A percentile compares a stretch with the other conserved stretches of the same genome.
Conservation (phyloP, 1,139 yeast species). For the Insectozyma bohioensis region DNA sequence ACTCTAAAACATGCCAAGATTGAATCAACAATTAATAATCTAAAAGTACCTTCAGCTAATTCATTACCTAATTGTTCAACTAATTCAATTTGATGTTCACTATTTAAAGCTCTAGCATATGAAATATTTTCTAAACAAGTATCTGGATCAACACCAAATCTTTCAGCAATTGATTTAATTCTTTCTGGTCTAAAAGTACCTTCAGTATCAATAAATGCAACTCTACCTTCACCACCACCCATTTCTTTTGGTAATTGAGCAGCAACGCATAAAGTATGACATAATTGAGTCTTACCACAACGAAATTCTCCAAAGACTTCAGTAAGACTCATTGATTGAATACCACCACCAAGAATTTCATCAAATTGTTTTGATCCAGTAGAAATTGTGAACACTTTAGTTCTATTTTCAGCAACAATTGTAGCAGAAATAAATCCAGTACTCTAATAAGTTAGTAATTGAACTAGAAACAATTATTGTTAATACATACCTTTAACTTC, state of each 20-base stretch:
- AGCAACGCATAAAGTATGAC: constrained; percentile 60
- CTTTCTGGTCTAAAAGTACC: constrained; percentile 62
- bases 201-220: constrained; percentile 60
- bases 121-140: constrained; percentile 53
- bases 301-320: constrained; percentile 66
- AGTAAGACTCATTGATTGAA: constrained; percentile 60
- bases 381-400: constrained; percentile 44
- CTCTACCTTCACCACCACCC: constrained; percentile 66
- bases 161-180: constrained; percentile 51
- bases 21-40: constrained; percentile 49
- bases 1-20: constrained; percentile 65
- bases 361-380: constrained; percentile 59
- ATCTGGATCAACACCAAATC: constrained; percentile 55
- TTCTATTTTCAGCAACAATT: constrained; percentile 49
- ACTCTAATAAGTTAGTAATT: constrained; percentile 14
- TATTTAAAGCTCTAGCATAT: constrained; percentile 58
- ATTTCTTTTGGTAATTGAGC: constrained; percentile 52
- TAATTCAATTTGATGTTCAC: constrained; percentile 61
- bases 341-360: constrained; percentile 56
- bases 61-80: constrained; percentile 52
- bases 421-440: constrained; percentile 57
- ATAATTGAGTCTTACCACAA: constrained; percentile 61
- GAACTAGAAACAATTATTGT: background rate
- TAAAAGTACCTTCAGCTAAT: constrained; percentile 49
- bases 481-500: constrained; percentile 31